These are phyloP conservation scores for Vickermania ingenoplastis DNA, from an alignment of 208 protist genomes.

Conservation along the genomic window DNA sequence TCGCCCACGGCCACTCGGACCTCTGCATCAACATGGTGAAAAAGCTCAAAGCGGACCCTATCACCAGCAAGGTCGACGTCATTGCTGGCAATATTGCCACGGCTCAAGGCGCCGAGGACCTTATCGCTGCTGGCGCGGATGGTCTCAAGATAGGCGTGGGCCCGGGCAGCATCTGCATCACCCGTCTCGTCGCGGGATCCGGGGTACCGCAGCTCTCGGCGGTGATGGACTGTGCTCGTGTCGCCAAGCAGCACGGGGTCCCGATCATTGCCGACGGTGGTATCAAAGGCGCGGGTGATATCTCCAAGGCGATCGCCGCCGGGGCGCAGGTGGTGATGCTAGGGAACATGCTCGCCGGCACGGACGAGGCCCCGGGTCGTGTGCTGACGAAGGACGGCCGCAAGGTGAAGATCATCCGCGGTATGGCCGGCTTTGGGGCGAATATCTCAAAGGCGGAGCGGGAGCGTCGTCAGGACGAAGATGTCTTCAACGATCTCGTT, in stretches of 20 bases:
- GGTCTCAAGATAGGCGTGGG: constrained; percentile 86
- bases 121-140: constrained; percentile 85
- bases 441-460: constrained; percentile 87
- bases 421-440: constrained; percentile 86
- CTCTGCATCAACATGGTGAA: constrained; percentile 80
- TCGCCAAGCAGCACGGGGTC: constrained; percentile 51
- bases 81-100: constrained; percentile 89
- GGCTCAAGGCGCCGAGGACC: constrained; percentile 58
- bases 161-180: constrained; percentile 85
- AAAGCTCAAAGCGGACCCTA: constrained; percentile 56
- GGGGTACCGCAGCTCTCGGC: constrained; percentile 85
- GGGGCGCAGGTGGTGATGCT: constrained; percentile 86
- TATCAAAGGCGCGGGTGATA: constrained; percentile 69
- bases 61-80: constrained; percentile 55
- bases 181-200: constrained; percentile 73
- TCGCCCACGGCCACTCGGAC: constrained; percentile 86
- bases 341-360: constrained; percentile 85
- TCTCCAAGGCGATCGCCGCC: constrained; percentile 84
- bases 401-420: constrained; percentile 89
- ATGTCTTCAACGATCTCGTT: constrained; percentile 81
- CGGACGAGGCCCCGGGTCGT: constrained; percentile 78
- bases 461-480: constrained; percentile 67
- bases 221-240: constrained; percentile 59
- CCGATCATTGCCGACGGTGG: constrained; percentile 89
- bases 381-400: constrained; percentile 86